phyloP scores from a whole-genome alignment of 768 basidiomycete species.

The Leccinum incarnatum region DNA sequence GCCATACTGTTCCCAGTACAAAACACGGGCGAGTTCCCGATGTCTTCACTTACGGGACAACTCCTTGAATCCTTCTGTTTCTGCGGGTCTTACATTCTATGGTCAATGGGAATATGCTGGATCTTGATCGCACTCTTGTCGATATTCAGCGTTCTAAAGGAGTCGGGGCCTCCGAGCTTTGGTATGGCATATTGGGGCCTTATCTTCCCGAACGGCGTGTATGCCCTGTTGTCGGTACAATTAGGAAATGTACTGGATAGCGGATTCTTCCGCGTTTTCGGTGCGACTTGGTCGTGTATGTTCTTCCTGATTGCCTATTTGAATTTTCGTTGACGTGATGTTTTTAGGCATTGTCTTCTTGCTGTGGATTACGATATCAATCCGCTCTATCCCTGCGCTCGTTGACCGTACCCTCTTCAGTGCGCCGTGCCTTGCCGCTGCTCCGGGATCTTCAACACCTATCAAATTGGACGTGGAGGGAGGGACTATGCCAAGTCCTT shows the following conservation, averaged over 20 bases:
- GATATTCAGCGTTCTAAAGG: slow-evolving; percentile 33
- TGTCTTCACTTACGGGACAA: slow-evolving; percentile 36
- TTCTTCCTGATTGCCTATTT: not conserved
- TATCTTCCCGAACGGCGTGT: slow-evolving; percentile 56
- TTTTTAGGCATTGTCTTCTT: slow-evolving; percentile 39
- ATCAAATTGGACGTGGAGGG: slow-evolving; percentile 10
- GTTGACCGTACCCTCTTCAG: slow-evolving; percentile 47
- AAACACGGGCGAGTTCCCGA: slow-evolving; percentile 30
- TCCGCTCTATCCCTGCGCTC: slow-evolving; percentile 43
- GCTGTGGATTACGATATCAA: slow-evolving; percentile 42
- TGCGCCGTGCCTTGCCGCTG: slow-evolving; percentile 40
- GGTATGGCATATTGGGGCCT: slow-evolving; percentile 52
- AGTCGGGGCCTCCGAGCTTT: slow-evolving; percentile 39
- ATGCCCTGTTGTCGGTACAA: slow-evolving; percentile 47
- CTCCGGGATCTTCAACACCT: not conserved
- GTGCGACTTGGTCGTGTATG: slow-evolving; percentile 52
- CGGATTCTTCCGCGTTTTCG: slow-evolving; percentile 49
- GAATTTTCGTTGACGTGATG: not conserved
- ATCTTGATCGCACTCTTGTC: slow-evolving; percentile 43
- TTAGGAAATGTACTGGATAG: slow-evolving; percentile 49
- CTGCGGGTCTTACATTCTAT: slow-evolving; percentile 45
- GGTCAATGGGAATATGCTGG: slow-evolving; percentile 58
- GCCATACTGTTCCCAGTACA: slow-evolving; percentile 35
- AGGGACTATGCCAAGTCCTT: not conserved
- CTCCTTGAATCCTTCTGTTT: slow-evolving; percentile 44